These are phyloP conservation scores for Hymenoscyphus repandus DNA, from an alignment of 2,329 filamentous ascomycete species.

Conservation along the genomic window DNA sequence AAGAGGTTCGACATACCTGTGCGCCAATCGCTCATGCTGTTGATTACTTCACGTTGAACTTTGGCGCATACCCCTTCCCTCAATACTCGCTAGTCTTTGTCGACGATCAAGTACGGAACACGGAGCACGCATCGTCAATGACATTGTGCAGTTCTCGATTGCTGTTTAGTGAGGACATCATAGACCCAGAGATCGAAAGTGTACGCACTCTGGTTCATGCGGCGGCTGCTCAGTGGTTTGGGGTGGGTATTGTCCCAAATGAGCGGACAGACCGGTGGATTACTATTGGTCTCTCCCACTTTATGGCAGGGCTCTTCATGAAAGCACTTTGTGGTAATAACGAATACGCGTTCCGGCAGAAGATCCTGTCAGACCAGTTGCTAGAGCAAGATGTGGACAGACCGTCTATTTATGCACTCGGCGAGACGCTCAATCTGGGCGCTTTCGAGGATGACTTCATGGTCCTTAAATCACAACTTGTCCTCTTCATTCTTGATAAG, in stretches of 20 bases:
- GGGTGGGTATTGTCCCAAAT: conserved; percentile 84
- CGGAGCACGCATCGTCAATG: conserved; percentile 72
- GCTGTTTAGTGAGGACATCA: conserved; percentile 76
- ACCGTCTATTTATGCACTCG: conserved; percentile 77
- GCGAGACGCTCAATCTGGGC: conserved; percentile 71
- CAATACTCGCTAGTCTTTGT: conserved; percentile 94
- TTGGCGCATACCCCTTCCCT: conserved; percentile 84
- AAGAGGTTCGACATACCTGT: conserved; percentile 83
- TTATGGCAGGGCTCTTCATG: conserved; percentile 92
- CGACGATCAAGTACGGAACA: conserved; percentile 76
- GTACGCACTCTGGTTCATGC: conserved; percentile 78
- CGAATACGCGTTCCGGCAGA: conserved; percentile 86
- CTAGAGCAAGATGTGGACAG: conserved; percentile 76
- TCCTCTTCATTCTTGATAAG: conserved; percentile 90
- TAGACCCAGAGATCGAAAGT: conserved; percentile 78
- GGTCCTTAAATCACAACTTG: conserved; percentile 80
- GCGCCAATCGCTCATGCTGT: conserved; percentile 78
- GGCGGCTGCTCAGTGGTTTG: conserved; percentile 88
- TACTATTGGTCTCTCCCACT: conserved; percentile 83
- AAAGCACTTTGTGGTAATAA: conserved; percentile 89
- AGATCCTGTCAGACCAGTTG: conserved; percentile 74
- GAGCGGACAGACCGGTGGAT: conserved; percentile 81
- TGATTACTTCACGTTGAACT: conserved; percentile 86
- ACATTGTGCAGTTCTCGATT: conserved; percentile 83
- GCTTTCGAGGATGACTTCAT: conserved; percentile 87